Evolutionary conservation across 192 early-diverging fungal genomes (phyloP).

Genomic region (Phlyctochytrium bullatum): DNA sequence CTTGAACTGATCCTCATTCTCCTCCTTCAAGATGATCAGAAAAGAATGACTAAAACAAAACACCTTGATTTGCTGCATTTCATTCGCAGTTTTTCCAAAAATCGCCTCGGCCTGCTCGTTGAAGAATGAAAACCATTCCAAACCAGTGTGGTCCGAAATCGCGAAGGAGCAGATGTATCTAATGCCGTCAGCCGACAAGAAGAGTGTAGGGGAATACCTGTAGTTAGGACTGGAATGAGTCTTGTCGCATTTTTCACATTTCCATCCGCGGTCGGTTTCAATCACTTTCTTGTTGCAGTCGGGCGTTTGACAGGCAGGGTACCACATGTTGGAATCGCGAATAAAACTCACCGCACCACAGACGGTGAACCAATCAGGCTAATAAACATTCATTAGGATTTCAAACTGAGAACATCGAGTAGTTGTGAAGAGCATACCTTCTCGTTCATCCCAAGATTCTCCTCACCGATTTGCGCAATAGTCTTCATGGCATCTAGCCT

Average conservation of each 20-base stretch:
- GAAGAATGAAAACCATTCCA: constrained; percentile 80
- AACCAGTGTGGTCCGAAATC: constrained; percentile 75
- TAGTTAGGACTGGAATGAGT: constrained; percentile 69
- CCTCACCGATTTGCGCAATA: constrained; percentile 63
- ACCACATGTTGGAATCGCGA: constrained; percentile 65
- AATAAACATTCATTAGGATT: constrained; percentile 2
- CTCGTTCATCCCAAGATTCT: constrained; percentile 66
- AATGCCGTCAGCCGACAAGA: not conserved
- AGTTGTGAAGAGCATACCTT: constrained; percentile 42
- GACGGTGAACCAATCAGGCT: constrained; percentile 72
- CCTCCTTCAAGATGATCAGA: constrained; percentile 25
- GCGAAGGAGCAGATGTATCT: constrained; percentile 69
- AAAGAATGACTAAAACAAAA: constrained; percentile 5
- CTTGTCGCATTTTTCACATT: constrained; percentile 88
- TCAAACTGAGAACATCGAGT: not conserved
- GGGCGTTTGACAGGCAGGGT: constrained; percentile 78
- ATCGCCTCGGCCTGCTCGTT: constrained; percentile 74
- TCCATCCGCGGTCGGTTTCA: constrained; percentile 66
- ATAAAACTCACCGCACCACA: constrained; percentile 75
- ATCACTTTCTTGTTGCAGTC: constrained; percentile 89
- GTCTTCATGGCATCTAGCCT: constrained; percentile 55
- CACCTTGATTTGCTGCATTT: constrained; percentile 64
- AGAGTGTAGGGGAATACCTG: constrained; percentile 44
- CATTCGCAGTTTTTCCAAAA: constrained; percentile 68
- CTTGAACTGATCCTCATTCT: constrained; percentile 51